Evolutionary conservation across 2,329 filamentous ascomycete genomes (phyloP), one percentile per base, ranked within the genome.

Genomic region (Arthroderma uncinatum): DNA sequence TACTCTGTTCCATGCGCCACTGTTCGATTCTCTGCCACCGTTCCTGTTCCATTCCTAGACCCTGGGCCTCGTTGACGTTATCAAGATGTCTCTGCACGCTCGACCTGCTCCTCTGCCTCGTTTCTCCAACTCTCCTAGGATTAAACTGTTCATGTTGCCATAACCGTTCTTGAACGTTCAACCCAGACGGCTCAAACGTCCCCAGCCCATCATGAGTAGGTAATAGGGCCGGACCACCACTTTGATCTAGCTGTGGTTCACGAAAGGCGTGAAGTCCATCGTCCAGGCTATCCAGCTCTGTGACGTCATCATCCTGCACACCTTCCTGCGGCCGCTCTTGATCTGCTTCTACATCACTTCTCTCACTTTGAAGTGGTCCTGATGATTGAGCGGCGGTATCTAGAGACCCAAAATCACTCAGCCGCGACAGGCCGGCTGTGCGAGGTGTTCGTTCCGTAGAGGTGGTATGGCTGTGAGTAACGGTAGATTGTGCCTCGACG

Each of bases 201-300:
- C 93, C 93, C 48, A 97, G 73, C 1, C 93, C 93, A 75, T 98
- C 91, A 67, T 98, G 93, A 0, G 84, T 82, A 0, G 93, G 93
- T n/a, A 98, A 79, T 1, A 95, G 82, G 0, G 87, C 83, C 16
- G 79, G 77, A 19, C 82, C 76, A 9, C 44, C 44, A 62, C 81
- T 82, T 48, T 81, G 76, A 57, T 81, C 54, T 30, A 59, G 33
- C 42, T 48, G 76, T 14, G 80, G 77, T 47, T 89, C 83, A 54
- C 89, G 83, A 67, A 96, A 96, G 44, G 90, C 91, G 62, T 91
- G 86, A 1, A 97, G 78, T 56, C 94, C 91, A 67, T 92, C 91
- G 69, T 97, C 92, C 40, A 97, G 78, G 68, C 90, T 95, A 70
- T 98, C 93, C 47, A 97, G 78, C 69, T 97, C 92, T 58, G 89